Conservation (phyloP, 106 monocot species). For the Platanthera zijinensis region DNA sequence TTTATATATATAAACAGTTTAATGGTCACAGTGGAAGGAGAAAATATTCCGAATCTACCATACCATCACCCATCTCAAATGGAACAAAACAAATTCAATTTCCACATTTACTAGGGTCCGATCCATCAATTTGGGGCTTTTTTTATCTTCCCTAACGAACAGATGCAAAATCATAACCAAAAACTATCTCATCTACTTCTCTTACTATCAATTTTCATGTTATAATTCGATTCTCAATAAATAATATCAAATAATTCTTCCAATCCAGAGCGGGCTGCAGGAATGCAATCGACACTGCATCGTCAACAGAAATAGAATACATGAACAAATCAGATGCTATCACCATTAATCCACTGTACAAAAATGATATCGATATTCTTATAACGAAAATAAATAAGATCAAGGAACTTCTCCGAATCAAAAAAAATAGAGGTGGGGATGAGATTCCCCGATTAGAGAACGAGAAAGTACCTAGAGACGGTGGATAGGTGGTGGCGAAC, state of each 20-base stretch:
- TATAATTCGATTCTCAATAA: too few species aligned
- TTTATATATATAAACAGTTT: background rate
- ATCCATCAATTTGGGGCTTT: too few species aligned
- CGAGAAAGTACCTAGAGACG: background rate
- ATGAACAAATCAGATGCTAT: background rate
- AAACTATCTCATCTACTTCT: too few species aligned
- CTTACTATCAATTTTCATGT: too few species aligned
- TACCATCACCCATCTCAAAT: background rate
- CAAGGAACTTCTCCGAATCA: background rate
- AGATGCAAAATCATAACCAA: too few species aligned
- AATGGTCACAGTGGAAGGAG: background rate
- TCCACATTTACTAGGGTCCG: background rate
- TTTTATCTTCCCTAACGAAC: too few species aligned
- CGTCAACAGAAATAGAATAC: background rate
- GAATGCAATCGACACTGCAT: background rate
- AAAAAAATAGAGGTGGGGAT: background rate
- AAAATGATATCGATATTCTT: background rate
- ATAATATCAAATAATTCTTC: too few species aligned
- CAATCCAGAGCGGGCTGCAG: too few species aligned
- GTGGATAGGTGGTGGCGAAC: conserved; percentile 11
- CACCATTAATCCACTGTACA: background rate
- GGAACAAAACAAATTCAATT: background rate
- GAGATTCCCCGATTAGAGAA: background rate
- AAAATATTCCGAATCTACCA: background rate
- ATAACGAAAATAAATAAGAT: background rate